Evolutionary conservation across 176 grass and related monocot species (phyloP).

Genomic region (Triticum timopheevii): DNA sequence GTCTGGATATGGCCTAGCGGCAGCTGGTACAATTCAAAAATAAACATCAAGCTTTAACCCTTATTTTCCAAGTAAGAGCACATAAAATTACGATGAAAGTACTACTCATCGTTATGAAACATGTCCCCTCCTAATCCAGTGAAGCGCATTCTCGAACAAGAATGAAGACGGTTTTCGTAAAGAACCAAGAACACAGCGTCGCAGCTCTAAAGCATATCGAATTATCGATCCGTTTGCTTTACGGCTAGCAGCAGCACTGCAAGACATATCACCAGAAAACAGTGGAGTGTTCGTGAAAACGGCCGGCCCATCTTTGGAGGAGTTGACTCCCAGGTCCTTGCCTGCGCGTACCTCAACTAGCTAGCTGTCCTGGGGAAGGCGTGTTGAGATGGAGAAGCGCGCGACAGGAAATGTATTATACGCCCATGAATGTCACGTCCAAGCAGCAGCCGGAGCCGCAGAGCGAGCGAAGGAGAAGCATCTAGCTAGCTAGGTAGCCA

Average conservation of each 20-base stretch:
- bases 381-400: constrained; percentile 6
- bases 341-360: no score
- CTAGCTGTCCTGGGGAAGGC: background rate
- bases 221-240: background rate
- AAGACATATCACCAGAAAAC: background rate
- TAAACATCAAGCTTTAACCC: no score
- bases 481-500: background rate
- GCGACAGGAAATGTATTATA: background rate
- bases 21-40: no score
- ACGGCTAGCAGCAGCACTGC: background rate
- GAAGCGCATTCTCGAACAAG: no score
- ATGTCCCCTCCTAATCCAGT: no score
- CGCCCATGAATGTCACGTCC: background rate
- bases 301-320: constrained; percentile 36
- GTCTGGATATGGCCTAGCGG: no score
- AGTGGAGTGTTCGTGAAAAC: background rate
- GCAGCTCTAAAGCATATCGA: no score
- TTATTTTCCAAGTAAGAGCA: no score
- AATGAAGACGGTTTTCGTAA: no score
- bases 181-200: no score
- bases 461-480: background rate
- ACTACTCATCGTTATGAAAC: no score
- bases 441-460: background rate
- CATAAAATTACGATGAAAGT: no score
- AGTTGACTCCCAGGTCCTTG: constrained; percentile 16